A percentile compares a stretch with the other conserved stretches of the same genome.
These are phyloP conservation scores for Glarea lozoyensis DNA, from an alignment of 495 filamentous ascomycete species.

Conservation along the genomic window DNA sequence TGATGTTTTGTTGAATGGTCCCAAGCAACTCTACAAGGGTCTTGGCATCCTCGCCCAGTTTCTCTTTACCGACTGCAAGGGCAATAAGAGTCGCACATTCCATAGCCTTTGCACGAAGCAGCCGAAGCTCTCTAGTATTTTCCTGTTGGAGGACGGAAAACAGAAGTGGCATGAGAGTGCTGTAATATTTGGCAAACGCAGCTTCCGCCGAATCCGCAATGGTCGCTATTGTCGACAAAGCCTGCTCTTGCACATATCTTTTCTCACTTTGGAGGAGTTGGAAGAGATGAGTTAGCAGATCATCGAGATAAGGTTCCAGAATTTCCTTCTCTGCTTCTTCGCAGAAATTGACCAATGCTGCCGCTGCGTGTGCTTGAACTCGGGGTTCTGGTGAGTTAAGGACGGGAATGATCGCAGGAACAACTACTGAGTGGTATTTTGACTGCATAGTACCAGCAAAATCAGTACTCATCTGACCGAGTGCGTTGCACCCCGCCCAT, in stretches of 20 bases:
- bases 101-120: conserved; percentile 97
- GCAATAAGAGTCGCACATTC: conserved; percentile 98
- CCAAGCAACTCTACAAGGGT: conserved; percentile 79
- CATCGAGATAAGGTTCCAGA: conserved; percentile 88
- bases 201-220: conserved; percentile 96
- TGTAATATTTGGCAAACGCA: conserved; percentile 94
- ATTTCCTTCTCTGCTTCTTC: conserved; percentile 93
- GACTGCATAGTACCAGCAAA: conserved; percentile 98
- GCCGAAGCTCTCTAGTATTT: conserved; percentile 82
- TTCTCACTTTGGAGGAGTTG: conserved; percentile 79
- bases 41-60: conserved; percentile 80
- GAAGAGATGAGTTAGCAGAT: conserved; percentile 73
- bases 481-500: conserved; percentile 97
- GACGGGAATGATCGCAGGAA: conserved; percentile 88
- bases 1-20: conserved; percentile 76
- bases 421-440: conserved; percentile 77
- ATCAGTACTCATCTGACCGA: conserved; percentile 99
- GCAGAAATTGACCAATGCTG: conserved; percentile 97
- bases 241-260: conserved; percentile 96
- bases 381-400: conserved; percentile 83
- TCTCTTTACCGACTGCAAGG: conserved; percentile 86
- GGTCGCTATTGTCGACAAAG: conserved; percentile 94
- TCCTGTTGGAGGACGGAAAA: conserved; percentile 83
- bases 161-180: conserved; percentile 86
- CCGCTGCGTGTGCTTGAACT: conserved; percentile 94